Evolutionary conservation across 768 basidiomycete species (phyloP).

Genomic region (Chalciporus chontae): DNA sequence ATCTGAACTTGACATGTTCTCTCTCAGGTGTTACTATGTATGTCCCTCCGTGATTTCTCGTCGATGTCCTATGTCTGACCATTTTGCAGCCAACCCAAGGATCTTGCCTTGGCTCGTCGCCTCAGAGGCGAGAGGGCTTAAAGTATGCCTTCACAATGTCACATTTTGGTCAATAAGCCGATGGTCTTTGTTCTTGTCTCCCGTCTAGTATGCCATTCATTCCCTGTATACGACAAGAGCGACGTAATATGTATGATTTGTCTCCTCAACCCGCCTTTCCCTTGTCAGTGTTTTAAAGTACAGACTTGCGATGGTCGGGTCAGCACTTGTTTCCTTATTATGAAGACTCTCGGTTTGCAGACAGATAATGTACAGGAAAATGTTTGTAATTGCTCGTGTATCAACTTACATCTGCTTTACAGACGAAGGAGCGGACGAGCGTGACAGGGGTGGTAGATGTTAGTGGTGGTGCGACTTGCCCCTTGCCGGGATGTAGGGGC

Average conservation of each 20-base stretch:
- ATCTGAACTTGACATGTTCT: constrained; percentile 10
- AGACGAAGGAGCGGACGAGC: background rate
- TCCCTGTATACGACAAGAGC: constrained; percentile 25
- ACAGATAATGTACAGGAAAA: constrained; percentile 21
- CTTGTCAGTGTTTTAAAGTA: constrained; percentile 11
- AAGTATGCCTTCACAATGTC: constrained; percentile 14
- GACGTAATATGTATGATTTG: constrained; percentile 31
- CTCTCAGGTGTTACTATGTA: constrained; percentile 54
- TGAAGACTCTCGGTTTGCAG: background rate
- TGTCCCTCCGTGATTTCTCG: constrained; percentile 17
- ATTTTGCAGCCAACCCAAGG: constrained; percentile 71
- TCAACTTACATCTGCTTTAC: constrained; percentile 22
- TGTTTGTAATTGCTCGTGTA: constrained; percentile 27
- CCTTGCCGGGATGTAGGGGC: constrained; percentile 34
- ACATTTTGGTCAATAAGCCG: background rate
- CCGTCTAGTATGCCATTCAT: constrained; percentile 13
- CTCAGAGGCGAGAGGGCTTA: constrained; percentile 84
- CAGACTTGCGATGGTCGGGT: background rate
- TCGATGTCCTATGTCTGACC: constrained; percentile 15
- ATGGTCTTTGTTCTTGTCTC: constrained; percentile 7
- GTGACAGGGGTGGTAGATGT: no score
- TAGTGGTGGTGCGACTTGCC: no score
- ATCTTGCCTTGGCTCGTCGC: constrained; percentile 82
- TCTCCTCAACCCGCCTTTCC: constrained; percentile 2
- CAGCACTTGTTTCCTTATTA: constrained; percentile 3